Evolutionary conservation across 192 early-diverging fungal genomes (phyloP).

Genomic region (Rhizophagus clarus): DNA sequence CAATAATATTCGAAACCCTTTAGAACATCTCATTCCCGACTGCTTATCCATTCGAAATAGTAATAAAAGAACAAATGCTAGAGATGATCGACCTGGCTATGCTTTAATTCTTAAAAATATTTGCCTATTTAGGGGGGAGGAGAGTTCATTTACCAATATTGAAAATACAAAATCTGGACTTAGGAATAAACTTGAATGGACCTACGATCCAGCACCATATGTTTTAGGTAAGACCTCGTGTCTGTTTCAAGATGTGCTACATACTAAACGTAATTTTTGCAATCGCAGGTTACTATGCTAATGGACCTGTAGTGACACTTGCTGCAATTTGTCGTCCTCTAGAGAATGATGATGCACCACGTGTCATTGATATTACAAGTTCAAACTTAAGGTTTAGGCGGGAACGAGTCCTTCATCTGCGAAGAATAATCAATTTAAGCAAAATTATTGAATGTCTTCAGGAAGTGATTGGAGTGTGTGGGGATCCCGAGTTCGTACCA

Average conservation of each 20-base stretch:
- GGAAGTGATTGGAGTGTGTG: background rate
- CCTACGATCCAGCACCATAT: background rate
- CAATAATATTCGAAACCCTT: background rate
- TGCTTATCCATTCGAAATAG: background rate
- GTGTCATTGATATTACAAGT: background rate
- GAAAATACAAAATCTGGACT: background rate
- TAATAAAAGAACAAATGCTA: too few species aligned
- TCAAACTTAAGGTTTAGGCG: background rate
- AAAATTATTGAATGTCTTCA: background rate
- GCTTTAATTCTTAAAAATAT: background rate
- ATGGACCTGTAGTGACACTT: background rate
- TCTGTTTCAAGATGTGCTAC: background rate
- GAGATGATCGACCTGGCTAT: background rate
- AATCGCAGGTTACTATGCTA: too few species aligned
- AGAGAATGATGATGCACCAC: background rate
- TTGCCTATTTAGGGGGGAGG: constrained; percentile 3
- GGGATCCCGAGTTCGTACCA: background rate
- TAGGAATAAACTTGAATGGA: background rate
- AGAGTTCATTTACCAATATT: background rate
- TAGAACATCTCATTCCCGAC: background rate
- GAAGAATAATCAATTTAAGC: constrained; percentile 3
- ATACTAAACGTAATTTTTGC: background rate
- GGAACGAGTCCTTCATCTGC: background rate
- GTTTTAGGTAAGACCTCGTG: background rate
- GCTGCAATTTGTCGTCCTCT: background rate